phyloP scores from a whole-genome alignment of 768 basidiomycete genomes.

The Kwoniella dendrophila region DNA sequence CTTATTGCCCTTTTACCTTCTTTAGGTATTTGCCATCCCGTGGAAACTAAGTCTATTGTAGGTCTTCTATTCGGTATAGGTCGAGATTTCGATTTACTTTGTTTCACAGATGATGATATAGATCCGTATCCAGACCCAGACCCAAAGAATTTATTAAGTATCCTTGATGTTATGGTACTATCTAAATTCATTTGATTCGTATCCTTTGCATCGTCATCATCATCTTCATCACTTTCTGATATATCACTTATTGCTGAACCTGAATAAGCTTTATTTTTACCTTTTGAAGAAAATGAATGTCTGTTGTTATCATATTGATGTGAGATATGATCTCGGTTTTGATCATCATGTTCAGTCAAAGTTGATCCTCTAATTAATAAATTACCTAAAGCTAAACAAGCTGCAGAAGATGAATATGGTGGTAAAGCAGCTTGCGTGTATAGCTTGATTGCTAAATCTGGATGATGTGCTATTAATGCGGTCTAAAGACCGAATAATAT shows the following conservation, averaged over 20 bases:
- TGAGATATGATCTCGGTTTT: not conserved
- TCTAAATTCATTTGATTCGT: too few species aligned
- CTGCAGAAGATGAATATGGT: constrained; percentile 38
- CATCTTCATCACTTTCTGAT: too few species aligned
- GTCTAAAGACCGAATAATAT: constrained; percentile 23
- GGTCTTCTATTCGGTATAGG: constrained; percentile 11
- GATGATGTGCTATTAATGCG: constrained; percentile 45
- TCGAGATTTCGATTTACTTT: not conserved
- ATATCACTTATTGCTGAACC: not conserved
- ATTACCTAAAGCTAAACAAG: constrained; percentile 45
- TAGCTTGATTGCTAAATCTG: constrained; percentile 32
- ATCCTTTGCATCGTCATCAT: not conserved
- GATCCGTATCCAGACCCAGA: constrained; percentile 1
- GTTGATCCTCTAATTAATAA: constrained; percentile 39
- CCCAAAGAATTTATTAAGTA: constrained; percentile 13
- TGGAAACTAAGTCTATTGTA: constrained; percentile 24
- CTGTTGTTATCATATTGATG: not conserved
- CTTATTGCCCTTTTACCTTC: constrained; percentile 45
- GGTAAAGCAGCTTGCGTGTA: constrained; percentile 45
- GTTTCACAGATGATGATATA: not conserved
- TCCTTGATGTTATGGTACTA: not conserved
- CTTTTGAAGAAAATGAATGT: too few species aligned
- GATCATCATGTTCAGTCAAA: constrained; percentile 17
- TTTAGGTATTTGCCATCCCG: constrained; percentile 42
- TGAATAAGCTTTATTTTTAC: not conserved